Base-by-base conservation (phyloP, 495 filamentous ascomycete genomes). In the Neurospora sp. region DNA sequence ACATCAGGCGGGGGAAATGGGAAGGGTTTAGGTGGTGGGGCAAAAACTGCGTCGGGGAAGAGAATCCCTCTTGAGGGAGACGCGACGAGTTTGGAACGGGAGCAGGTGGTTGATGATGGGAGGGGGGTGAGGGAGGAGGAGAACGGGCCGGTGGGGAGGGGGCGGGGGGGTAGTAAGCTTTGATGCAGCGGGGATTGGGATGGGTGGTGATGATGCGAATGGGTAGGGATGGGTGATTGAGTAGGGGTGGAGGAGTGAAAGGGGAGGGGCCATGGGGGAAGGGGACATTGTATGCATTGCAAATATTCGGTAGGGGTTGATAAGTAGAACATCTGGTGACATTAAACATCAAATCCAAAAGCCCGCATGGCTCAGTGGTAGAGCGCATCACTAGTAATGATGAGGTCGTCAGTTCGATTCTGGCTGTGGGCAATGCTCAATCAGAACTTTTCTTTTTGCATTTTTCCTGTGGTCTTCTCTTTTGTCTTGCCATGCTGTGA, bases 101-200 rank as follows among this genome's bases (percentile, higher is more conserved):
- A 72, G 54, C 20, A 46, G 40, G 74, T 73, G 16, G 69, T 27
- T 3, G n/a, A 31, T 39, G 72, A 66, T 66, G 14, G 5, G 27
- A 41, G 37, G 38, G 71, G 62, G 5, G 59, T 42, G n/a, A 42
- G 39, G 20, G 70, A 70, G 38, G 70, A 74, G 20, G 73, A 74
- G 7, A 74, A 74, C n/a, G 73, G 73, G 12, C 39, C 48, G 3
- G 23, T 18, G 5, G 71, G 42, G 0, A 62, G 41, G 35, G 42
- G 42, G 71, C 7, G 41, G 39, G 9, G 48, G 71, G 20, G 54
- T 16, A 71, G 69, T 16, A 74, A 74, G 39, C 39, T 73, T 12
- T 70, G 10, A 62, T 35, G 35, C 4, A 41, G 14, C 1, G 12
- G 41, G 41, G 14, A 8, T 7, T 20, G 2, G 14, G 40, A 6